Conservation (phyloP, 768 basidiomycete genomes). For the Naganishia randhawae region DNA sequence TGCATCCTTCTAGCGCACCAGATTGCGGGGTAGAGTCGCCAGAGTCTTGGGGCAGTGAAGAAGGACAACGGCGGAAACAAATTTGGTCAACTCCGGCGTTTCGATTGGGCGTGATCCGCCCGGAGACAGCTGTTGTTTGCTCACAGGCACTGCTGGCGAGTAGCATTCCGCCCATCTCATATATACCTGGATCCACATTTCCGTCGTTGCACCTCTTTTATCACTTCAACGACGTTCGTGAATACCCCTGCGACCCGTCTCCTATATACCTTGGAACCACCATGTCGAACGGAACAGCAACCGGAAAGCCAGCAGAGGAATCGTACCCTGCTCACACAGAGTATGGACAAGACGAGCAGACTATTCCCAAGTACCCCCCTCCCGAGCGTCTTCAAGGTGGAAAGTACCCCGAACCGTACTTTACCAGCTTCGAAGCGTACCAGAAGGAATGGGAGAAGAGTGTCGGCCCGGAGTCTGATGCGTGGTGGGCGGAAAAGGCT, state of each 20-base stretch:
- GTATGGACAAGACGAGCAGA: slow-evolving; percentile 34
- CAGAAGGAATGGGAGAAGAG: slow-evolving; percentile 64
- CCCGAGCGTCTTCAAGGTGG: slow-evolving; percentile 66
- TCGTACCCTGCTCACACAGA: slow-evolving; percentile 23
- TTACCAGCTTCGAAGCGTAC: slow-evolving; percentile 77
- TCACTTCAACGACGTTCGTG: neutral
- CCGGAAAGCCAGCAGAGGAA: slow-evolving; percentile 3
- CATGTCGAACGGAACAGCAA: slow-evolving; percentile 15
- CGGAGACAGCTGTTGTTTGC: neutral
- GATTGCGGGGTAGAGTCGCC: neutral
- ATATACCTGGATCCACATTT: slow-evolving; percentile 5
- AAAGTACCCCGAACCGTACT: slow-evolving; percentile 66
- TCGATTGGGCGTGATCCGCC: slow-evolving; percentile 15
- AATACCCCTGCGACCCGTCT: neutral
- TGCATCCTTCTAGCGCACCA: neutral
- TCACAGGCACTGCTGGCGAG: neutral
- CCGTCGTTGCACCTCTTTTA: neutral
- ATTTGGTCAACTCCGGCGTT: slow-evolving; percentile 5
- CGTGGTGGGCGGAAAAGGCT: slow-evolving; percentile 82
- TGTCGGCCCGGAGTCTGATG: slow-evolving; percentile 70
- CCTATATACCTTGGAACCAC: neutral
- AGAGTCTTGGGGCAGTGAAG: neutral
- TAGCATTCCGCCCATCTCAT: neutral
- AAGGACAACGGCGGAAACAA: neutral
- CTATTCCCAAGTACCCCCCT: slow-evolving; percentile 61